Evolutionary conservation across 2,329 filamentous ascomycete genomes (phyloP).

Genomic region (Ophiocordyceps robertsii): DNA sequence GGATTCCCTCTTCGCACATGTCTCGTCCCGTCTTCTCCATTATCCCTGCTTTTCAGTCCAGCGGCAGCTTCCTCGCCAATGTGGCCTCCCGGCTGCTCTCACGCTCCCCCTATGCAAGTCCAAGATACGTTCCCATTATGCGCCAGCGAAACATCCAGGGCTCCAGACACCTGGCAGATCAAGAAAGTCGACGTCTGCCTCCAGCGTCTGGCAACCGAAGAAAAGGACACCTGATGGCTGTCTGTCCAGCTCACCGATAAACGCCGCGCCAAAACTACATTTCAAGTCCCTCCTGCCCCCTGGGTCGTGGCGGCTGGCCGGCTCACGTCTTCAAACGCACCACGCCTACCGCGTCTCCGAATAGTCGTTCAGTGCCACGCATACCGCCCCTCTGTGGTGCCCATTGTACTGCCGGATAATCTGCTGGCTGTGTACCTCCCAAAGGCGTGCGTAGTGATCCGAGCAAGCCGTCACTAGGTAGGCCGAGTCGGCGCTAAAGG

Average conservation of each 20-base stretch:
- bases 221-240: no score
- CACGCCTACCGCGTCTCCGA: slow-evolving; percentile 35
- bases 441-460: slow-evolving; percentile 83
- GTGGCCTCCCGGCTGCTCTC: no score
- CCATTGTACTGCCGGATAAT: slow-evolving; percentile 94
- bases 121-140: no score
- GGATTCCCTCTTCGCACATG: no score
- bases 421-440: slow-evolving; percentile 75
- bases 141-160: no score
- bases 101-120: no score
- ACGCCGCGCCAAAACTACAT: neutral
- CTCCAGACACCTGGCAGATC: no score
- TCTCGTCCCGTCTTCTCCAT: no score
- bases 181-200: no score
- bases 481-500: slow-evolving; percentile 84
- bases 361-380: slow-evolving; percentile 85
- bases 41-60: no score
- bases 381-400: slow-evolving; percentile 82
- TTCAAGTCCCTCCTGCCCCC: neutral
- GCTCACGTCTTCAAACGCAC: neutral
- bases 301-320: neutral
- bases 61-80: no score
- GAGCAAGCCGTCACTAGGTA: slow-evolving; percentile 89
- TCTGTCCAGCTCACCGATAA: neutral
- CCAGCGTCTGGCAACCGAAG: no score